Evolutionary conservation across 2,329 filamentous ascomycete species (phyloP).

Genomic region (Colletotrichum graminicola): DNA sequence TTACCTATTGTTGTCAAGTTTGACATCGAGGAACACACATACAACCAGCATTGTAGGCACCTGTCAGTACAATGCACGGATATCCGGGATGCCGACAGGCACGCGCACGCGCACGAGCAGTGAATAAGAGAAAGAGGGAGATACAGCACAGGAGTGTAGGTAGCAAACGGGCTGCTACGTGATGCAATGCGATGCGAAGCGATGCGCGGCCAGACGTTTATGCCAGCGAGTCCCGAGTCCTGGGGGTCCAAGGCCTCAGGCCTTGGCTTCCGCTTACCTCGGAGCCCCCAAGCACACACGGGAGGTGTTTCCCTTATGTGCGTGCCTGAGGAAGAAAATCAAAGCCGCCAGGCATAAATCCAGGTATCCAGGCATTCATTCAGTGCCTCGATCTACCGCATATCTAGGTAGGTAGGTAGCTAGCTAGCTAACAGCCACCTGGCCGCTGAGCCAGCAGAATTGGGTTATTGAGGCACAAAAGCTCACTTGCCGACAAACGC

Average conservation of each 20-base stretch:
- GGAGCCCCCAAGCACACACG: background rate
- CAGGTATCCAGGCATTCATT: background rate
- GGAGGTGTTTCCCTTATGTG: background rate
- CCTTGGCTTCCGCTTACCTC: background rate
- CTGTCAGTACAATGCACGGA: background rate
- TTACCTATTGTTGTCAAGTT: slow-evolving; percentile 27
- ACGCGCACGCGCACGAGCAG: background rate
- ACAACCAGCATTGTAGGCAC: slow-evolving; percentile 1
- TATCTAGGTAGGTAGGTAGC: too few relatives aligned
- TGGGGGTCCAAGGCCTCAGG: background rate
- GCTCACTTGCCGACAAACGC: slow-evolving; percentile 13
- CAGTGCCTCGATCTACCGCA: background rate
- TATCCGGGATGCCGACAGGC: background rate
- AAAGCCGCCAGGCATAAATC: slow-evolving; percentile 1
- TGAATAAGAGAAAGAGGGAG: background rate
- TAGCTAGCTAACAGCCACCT: background rate
- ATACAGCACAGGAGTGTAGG: background rate
- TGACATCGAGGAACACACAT: slow-evolving; percentile 3
- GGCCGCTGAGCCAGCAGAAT: background rate
- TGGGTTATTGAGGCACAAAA: background rate
- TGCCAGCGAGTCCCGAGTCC: background rate
- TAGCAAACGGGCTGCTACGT: background rate
- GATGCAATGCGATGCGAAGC: background rate
- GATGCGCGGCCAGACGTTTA: background rate
- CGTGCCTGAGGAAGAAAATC: background rate